Conservation (phyloP, 108 stramenopile species). For the Cylindrotheca closterium region DNA sequence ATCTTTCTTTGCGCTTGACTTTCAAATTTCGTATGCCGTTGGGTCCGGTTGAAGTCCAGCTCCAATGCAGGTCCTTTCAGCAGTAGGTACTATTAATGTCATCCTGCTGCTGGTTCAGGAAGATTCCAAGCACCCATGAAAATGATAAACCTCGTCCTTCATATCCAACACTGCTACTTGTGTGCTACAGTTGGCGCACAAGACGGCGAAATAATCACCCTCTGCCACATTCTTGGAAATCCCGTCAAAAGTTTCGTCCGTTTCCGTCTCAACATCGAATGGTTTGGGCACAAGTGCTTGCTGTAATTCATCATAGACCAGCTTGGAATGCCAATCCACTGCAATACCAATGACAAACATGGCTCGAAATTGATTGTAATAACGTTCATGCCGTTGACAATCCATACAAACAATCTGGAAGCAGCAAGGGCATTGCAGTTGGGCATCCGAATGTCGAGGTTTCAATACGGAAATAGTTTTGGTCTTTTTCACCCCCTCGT, state of each 20-base stretch:
- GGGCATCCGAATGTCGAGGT: slow-evolving; percentile 71
- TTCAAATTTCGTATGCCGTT: too few species aligned
- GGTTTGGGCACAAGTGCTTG: slow-evolving; percentile 41
- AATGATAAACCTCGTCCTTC: slow-evolving; percentile 88
- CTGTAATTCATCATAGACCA: slow-evolving; percentile 52
- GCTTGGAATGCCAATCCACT: slow-evolving; percentile 63
- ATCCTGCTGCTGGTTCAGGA: too few species aligned
- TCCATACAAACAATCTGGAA: slow-evolving; percentile 89
- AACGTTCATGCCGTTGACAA: slow-evolving; percentile 80
- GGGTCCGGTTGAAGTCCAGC: too few species aligned
- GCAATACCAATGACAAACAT: slow-evolving; percentile 92
- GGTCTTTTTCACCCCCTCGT: not conserved
- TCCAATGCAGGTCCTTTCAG: too few species aligned
- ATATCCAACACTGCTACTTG: slow-evolving; percentile 83
- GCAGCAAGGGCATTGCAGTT: slow-evolving; percentile 83
- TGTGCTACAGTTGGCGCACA: slow-evolving; percentile 69
- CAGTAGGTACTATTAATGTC: too few species aligned
- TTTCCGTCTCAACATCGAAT: slow-evolving; percentile 3
- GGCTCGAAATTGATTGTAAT: slow-evolving; percentile 82
- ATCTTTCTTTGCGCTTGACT: too few species aligned
- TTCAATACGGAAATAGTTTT: slow-evolving; percentile 44
- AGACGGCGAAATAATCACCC: slow-evolving; percentile 68
- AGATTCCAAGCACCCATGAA: slow-evolving; percentile 76
- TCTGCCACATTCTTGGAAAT: slow-evolving; percentile 6
- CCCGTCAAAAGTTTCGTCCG: not conserved